A percentile compares a stretch with the other conserved stretches of the same genome.
Conservation (phyloP, 169 alveolate genomes). For the Blepharisma undulans region DNA sequence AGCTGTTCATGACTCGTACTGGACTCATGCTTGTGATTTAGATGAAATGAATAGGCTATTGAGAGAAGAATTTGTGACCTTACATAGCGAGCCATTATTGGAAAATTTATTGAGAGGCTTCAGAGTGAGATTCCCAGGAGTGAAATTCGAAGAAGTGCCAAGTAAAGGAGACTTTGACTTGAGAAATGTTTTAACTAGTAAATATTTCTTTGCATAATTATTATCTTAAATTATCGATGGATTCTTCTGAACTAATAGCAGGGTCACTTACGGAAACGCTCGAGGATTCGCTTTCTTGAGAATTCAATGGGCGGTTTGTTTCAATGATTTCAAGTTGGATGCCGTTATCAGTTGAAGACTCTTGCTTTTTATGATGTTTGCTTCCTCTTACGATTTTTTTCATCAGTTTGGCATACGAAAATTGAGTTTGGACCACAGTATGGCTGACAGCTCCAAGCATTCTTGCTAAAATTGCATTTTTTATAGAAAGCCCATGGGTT, state of each 20-base stretch:
- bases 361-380: background rate
- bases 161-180: constrained; percentile 74
- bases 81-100: constrained; percentile 90
- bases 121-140: constrained; percentile 73
- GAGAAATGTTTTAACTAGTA: constrained; percentile 58
- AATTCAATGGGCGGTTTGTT: background rate
- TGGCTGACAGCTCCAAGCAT: background rate
- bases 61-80: constrained; percentile 89
- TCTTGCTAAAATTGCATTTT: background rate
- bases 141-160: constrained; percentile 71
- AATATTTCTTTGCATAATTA: constrained; percentile 66
- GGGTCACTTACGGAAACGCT: background rate
- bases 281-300: background rate
- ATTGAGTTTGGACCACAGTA: background rate
- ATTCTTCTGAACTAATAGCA: background rate
- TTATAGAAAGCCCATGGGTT: background rate
- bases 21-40: constrained; percentile 95
- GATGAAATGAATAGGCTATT: constrained; percentile 86
- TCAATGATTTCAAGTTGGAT: background rate
- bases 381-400: background rate
- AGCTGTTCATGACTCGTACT: constrained; percentile 96
- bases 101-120: constrained; percentile 84
- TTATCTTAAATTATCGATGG: background rate
- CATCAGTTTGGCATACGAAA: background rate
- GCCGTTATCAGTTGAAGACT: background rate